Conservation (phyloP, 495 filamentous ascomycete genomes). For the Annulohypoxylon bovei region DNA sequence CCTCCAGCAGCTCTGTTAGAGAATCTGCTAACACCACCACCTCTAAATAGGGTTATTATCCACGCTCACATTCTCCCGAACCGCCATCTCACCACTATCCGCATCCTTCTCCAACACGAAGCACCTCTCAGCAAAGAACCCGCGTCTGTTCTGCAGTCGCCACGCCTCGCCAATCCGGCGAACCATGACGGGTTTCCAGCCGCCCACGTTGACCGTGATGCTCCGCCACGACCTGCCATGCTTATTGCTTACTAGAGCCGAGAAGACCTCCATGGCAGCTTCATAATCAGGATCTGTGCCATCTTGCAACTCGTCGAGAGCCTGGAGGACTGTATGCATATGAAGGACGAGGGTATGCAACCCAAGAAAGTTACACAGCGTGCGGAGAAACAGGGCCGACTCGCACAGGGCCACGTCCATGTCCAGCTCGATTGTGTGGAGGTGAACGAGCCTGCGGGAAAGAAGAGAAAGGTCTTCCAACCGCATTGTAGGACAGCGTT, state of each 20-base stretch:
- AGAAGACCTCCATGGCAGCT: conserved; percentile 8
- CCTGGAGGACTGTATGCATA: conserved; percentile 41
- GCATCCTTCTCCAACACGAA: conserved; percentile 31
- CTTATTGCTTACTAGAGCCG: conserved; percentile 19
- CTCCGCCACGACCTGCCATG: conserved; percentile 23
- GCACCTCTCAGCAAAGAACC: conserved; percentile 46
- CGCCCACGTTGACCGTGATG: conserved; percentile 45
- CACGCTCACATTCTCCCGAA: conserved; percentile 29
- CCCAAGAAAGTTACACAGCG: conserved; percentile 29
- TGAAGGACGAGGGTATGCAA: conserved; percentile 41
- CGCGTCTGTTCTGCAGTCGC: conserved; percentile 28
- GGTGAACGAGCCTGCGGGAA: conserved; percentile 17
- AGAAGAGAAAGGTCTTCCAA: conserved; percentile 29
- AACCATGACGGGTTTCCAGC: conserved; percentile 45
- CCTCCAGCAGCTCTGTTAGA: neutral
- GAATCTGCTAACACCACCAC: neutral
- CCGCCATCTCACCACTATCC: neutral
- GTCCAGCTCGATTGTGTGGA: conserved; percentile 42
- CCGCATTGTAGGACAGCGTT: conserved; percentile 39
- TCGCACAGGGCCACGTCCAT: conserved; percentile 36
- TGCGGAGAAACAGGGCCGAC: conserved; percentile 17
- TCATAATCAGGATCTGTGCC: conserved; percentile 14
- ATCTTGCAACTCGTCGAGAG: conserved; percentile 1
- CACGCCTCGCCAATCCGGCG: conserved; percentile 40
- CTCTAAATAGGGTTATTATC: neutral